A percentile compares a stretch with the other conserved stretches of the same genome.
phyloP scores from a whole-genome alignment of 2,329 filamentous ascomycete species.

The Nannizzia gypsea region DNA sequence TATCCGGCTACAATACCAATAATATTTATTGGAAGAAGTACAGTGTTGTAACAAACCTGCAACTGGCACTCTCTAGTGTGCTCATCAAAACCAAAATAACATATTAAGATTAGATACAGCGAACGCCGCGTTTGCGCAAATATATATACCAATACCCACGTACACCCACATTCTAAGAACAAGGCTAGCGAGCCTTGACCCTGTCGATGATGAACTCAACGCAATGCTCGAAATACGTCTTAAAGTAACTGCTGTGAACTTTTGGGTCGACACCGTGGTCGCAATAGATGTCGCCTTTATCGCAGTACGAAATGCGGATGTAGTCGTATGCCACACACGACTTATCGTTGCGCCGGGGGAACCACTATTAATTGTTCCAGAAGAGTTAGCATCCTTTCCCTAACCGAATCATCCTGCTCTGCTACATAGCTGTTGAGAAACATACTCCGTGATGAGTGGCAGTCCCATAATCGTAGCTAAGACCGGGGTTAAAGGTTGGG shows the following conservation, averaged over 20 bases:
- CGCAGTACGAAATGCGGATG: constrained; percentile 9
- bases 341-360: constrained; percentile 7
- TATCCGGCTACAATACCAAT: too few species aligned
- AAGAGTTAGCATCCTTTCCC: background rate
- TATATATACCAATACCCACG: background rate
- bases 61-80: background rate
- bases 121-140: background rate
- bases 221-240: constrained; percentile 6
- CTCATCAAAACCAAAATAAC: background rate
- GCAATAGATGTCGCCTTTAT: constrained; percentile 10
- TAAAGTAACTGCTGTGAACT: constrained; percentile 9
- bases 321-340: constrained; percentile 5
- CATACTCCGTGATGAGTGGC: constrained; percentile 8
- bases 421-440: background rate
- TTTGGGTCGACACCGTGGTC: constrained; percentile 4
- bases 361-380: constrained; percentile 5
- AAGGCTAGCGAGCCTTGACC: background rate
- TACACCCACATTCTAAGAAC: background rate
- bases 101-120: background rate
- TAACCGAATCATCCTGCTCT: background rate
- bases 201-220: constrained; percentile 1
- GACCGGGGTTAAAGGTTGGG: background rate
- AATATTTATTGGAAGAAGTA: too few species aligned
- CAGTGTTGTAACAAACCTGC: too few species aligned
- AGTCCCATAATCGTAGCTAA: constrained; percentile 9